Evolutionary conservation across 176 grass and related monocot genomes (phyloP), one percentile per base, ranked within the genome.

Genomic region (Themeda triandra): DNA sequence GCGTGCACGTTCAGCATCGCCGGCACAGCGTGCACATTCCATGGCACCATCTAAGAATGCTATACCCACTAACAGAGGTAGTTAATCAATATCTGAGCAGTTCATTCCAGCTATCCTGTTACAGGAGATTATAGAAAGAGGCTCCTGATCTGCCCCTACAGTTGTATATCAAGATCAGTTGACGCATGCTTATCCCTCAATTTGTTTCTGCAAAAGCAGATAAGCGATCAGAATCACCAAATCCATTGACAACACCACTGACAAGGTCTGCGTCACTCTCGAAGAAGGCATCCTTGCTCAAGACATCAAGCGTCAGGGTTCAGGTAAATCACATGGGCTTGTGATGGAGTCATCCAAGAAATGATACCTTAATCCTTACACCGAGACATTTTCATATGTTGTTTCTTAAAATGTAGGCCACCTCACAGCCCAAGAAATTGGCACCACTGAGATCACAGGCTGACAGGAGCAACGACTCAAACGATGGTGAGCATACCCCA

Each of bases 231-330:
- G 78, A 82, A 64, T 94, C 89, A 5, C 86, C 86, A 18, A 63
- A 90, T 78, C 46, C 79, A 18, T 69, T 48, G 33, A 37, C 54
- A n/a, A 84, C 88, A 68, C 76, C 80, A 62, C 46, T 95, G 5
- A 87, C 83, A 73, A 88, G 89, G 30, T 91, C 93, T 31, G 89
- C 74, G 44, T 96, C 96, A 45, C 73, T 94, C 54, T 77, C 91
- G 48, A 87, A 78, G 65, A 92, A 88, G 81, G 31, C 96, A 82
- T 92, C 91, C 69, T 83, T 95, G 86, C 88, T 94, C 82, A 95
- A 92, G 75, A 89, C 96, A 56, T 89, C 91, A 32, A 96, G 91
- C 78, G 86, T 84, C 64, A 88, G 84, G 33, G 84, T 88, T 35
- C 93, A 92, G 96, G 96, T 99, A 96, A 87, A 91, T 17, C 51